phyloP scores from a whole-genome alignment of 805 yeast species.

The Teunomyces kruisii region DNA sequence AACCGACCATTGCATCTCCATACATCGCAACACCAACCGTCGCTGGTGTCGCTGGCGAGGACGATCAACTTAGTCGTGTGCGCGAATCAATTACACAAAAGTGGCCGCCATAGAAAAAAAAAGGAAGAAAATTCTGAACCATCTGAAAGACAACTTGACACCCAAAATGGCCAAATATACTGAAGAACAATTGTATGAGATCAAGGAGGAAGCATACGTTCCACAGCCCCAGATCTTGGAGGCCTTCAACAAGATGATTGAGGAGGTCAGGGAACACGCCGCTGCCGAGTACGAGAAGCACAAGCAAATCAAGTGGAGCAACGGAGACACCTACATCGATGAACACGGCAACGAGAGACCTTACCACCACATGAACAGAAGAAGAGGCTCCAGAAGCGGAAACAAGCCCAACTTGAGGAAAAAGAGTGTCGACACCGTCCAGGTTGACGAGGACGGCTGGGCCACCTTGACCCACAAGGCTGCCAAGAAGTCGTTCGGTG shows the following conservation, averaged over 20 bases:
- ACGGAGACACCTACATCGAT: conserved; percentile 47
- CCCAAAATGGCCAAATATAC: conserved; percentile 59
- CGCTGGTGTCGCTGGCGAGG: too few relatives aligned
- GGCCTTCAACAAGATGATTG: conserved; percentile 65
- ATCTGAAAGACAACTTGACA: not conserved
- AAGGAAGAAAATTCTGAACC: conserved; percentile 1
- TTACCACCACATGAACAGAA: conserved; percentile 48
- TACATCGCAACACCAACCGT: too few relatives aligned
- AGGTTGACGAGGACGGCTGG: conserved; percentile 82
- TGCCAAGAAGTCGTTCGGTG: conserved; percentile 47
- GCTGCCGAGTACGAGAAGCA: conserved; percentile 29
- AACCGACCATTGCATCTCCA: too few relatives aligned
- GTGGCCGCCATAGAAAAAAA: not conserved
- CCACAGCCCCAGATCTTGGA: conserved; percentile 65
- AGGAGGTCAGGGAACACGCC: conserved; percentile 55
- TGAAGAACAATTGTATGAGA: conserved; percentile 63
- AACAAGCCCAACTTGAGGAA: conserved; percentile 56
- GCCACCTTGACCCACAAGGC: conserved; percentile 51
- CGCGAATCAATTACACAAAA: not conserved
- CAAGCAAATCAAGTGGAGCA: conserved; percentile 28
- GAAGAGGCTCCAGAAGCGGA: conserved; percentile 60
- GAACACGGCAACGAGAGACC: conserved; percentile 46
- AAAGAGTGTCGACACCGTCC: conserved; percentile 48
- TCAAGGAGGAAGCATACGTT: conserved; percentile 55
- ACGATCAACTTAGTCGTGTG: conserved; percentile 3